phyloP scores from a whole-genome alignment of 2,329 filamentous ascomycete species.

The Annulohypoxylon truncatum region DNA sequence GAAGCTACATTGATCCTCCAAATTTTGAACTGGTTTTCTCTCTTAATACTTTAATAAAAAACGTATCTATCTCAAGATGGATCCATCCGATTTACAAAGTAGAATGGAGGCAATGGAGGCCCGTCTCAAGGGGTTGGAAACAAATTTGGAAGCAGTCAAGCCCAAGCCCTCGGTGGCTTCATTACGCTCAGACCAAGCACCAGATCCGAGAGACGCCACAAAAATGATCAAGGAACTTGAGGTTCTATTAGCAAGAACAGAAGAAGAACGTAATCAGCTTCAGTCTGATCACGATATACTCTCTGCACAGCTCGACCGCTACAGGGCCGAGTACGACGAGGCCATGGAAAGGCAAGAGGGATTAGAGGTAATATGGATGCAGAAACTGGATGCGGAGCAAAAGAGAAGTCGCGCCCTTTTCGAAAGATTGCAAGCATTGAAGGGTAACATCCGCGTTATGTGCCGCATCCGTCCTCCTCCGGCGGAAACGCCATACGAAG shows the following conservation, averaged over 20 bases:
- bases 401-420: constrained; percentile 82
- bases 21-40: neutral
- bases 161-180: neutral
- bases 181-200: neutral
- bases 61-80: neutral
- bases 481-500: constrained; percentile 66
- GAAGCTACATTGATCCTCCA: no score
- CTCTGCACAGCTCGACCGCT: neutral
- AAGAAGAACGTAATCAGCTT: constrained; percentile 3
- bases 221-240: constrained; percentile 14
- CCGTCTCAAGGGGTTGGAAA: neutral
- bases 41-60: neutral
- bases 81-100: neutral
- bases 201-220: neutral
- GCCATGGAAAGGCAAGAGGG: neutral
- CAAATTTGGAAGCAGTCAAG: neutral
- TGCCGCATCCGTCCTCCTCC: constrained; percentile 86
- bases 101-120: neutral
- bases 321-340: constrained; percentile 7
- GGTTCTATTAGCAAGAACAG: neutral
- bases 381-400: constrained; percentile 87
- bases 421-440: constrained; percentile 94
- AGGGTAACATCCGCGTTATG: constrained; percentile 97
- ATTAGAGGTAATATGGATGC: neutral
- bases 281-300: neutral